Evolutionary conservation across 306 rosid genomes (phyloP).

Genomic region (Adenanthera pavonina): DNA sequence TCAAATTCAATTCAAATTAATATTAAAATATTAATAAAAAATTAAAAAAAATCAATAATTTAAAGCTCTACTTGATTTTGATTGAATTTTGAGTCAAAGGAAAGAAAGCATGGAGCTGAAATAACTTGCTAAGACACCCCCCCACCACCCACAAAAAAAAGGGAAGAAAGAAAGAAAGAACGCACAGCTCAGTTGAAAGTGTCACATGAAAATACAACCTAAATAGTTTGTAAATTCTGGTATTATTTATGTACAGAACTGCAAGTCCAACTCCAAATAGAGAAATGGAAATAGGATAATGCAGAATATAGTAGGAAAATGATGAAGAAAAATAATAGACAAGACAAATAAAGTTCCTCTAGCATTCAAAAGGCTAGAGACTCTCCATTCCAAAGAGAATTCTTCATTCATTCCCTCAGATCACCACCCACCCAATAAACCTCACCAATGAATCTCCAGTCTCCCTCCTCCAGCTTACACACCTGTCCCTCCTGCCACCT

Average conservation of each 20-base stretch:
- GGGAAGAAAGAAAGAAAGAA: neutral
- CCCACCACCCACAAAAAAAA: too few relatives aligned
- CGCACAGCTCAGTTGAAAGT: neutral
- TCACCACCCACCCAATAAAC: neutral
- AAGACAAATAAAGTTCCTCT: neutral
- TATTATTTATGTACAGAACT: neutral
- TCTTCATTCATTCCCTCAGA: neutral
- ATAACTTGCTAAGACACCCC: too few relatives aligned
- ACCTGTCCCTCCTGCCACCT: neutral
- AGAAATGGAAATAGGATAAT: neutral
- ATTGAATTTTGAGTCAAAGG: too few relatives aligned
- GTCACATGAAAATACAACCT: conserved; percentile 24
- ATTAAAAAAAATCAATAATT: neutral
- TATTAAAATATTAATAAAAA: too few relatives aligned
- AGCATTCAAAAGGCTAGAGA: neutral
- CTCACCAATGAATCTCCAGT: neutral
- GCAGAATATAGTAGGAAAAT: neutral
- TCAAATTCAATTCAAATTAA: too few relatives aligned
- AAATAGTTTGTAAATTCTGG: neutral
- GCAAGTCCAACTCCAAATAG: neutral
- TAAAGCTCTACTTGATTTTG: too few relatives aligned
- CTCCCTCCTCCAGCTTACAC: too few relatives aligned
- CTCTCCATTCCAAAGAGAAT: neutral
- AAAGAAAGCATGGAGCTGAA: neutral
- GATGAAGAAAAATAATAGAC: neutral